These are phyloP conservation scores for Camellia oleifera DNA, from an alignment of 179 eudicot species.

Conservation along the genomic window DNA sequence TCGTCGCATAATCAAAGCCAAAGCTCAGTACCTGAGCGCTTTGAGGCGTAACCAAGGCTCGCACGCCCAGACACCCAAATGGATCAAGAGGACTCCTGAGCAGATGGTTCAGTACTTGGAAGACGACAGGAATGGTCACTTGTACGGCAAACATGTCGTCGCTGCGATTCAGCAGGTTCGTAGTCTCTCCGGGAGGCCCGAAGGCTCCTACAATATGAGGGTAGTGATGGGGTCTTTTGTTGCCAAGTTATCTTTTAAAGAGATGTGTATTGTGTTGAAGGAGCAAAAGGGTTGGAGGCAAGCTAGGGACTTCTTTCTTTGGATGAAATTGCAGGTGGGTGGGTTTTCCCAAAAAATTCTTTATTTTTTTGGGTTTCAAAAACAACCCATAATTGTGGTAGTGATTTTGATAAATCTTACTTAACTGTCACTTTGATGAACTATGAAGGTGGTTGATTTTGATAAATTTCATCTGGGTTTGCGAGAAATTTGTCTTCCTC, in stretches of 20 bases:
- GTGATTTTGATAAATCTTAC: not conserved
- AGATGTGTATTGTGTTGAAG: conserved; percentile 89
- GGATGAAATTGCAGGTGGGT: conserved; percentile 95
- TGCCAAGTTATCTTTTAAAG: conserved; percentile 65
- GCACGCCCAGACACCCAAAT: conserved; percentile 57
- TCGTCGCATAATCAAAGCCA: conserved; percentile 69
- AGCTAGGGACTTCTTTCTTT: conserved; percentile 75
- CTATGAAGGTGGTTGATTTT: not conserved
- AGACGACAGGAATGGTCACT: conserved; percentile 76
- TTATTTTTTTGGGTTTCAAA: not conserved
- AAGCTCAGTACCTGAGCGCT: conserved; percentile 52
- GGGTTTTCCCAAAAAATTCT: not conserved
- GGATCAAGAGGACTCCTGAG: conserved; percentile 83
- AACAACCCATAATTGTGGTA: not conserved
- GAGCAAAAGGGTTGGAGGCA: conserved; percentile 80
- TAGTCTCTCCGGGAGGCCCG: conserved; percentile 49
- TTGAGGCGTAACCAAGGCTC: conserved; percentile 78
- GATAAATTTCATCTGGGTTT: not conserved
- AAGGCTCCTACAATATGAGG: conserved; percentile 77
- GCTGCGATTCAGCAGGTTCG: conserved; percentile 79
- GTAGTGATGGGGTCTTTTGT: conserved; percentile 75
- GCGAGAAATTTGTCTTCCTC: no score
- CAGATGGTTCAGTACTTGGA: conserved; percentile 81
- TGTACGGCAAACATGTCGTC: conserved; percentile 78
- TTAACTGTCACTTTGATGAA: not conserved